phyloP scores from a whole-genome alignment of 345 rosid species.

The Lagerstroemia speciosa region DNA sequence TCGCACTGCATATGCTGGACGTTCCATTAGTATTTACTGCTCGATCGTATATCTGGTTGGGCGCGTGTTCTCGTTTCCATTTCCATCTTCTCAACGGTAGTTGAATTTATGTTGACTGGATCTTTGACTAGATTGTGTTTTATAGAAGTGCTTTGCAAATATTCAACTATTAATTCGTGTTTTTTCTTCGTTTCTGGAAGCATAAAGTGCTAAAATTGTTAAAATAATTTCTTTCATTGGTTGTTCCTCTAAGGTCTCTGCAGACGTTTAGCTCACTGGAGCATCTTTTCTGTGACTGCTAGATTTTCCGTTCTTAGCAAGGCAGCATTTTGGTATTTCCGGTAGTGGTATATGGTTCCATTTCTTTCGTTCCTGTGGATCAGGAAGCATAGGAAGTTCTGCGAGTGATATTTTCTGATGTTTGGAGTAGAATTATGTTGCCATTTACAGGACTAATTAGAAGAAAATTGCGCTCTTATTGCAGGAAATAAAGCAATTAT shows the following conservation, averaged over 20 bases:
- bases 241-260: not conserved
- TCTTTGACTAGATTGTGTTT: not conserved
- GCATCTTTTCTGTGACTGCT: not conserved
- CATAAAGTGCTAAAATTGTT: not conserved
- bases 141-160: not conserved
- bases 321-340: not conserved
- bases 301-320: not conserved
- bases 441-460: not conserved
- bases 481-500: slow-evolving; percentile 82
- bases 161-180: not conserved
- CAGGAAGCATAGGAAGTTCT: not conserved
- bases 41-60: not conserved
- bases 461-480: not conserved
- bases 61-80: not conserved
- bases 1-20: not conserved
- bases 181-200: not conserved
- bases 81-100: not conserved
- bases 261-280: not conserved
- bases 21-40: not conserved
- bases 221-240: not conserved
- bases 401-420: not conserved
- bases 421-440: not conserved
- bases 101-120: slow-evolving; percentile 2
- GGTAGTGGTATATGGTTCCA: not conserved
- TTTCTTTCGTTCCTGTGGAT: not conserved